Evolutionary conservation across 371 early-diverging fungal species (phyloP).

Genomic region (Saksenaea oblongispora): DNA sequence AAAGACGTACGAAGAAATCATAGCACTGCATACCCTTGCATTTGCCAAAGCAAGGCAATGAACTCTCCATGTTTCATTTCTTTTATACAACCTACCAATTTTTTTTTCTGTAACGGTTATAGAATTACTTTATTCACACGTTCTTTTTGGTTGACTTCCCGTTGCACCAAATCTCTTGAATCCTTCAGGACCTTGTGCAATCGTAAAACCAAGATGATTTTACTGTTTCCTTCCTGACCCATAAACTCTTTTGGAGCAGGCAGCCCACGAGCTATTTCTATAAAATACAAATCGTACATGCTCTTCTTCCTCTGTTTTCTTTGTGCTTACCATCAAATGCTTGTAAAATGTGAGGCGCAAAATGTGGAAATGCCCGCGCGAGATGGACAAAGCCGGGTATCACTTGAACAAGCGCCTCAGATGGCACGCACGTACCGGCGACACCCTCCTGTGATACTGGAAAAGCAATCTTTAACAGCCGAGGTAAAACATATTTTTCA

Average conservation of each 20-base stretch:
- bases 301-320: background rate
- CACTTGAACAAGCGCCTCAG: conserved; percentile 40
- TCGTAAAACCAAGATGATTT: conserved; percentile 44
- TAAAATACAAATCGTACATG: background rate
- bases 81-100: background rate
- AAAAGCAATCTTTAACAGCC: conserved; percentile 42
- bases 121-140: conserved; percentile 37
- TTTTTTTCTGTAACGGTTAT: conserved; percentile 1
- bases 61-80: background rate
- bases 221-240: conserved; percentile 43
- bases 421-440: conserved; percentile 30
- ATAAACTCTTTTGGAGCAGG: conserved; percentile 44
- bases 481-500: conserved; percentile 40
- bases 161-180: conserved; percentile 30
- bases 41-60: background rate
- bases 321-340: conserved; percentile 36
- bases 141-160: conserved; percentile 28
- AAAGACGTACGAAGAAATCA: background rate
- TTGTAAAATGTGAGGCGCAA: conserved; percentile 34
- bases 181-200: conserved; percentile 39
- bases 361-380: conserved; percentile 47
- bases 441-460: conserved; percentile 18
- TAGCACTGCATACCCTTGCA: background rate
- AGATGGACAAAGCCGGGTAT: conserved; percentile 48
- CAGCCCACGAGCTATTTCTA: conserved; percentile 39